Evolutionary conservation across 208 protist genomes (phyloP).

Genomic region (Trypanosoma avium): DNA sequence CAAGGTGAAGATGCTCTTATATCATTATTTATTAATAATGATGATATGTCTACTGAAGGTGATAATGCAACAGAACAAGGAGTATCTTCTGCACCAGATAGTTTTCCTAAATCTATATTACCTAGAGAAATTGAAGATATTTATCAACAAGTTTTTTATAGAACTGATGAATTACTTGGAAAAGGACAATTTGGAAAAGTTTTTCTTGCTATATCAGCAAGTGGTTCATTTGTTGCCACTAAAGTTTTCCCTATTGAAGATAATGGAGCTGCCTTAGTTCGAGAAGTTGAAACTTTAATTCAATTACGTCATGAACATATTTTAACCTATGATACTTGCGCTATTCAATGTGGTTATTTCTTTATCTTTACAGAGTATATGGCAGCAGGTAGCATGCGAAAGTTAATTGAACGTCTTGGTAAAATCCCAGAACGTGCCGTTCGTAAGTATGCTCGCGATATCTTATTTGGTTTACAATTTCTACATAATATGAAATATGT

Average conservation of each 20-base stretch:
- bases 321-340: slow-evolving; percentile 41
- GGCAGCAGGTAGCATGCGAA: slow-evolving; percentile 38
- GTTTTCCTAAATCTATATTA: not conserved
- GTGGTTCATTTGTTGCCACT: slow-evolving; percentile 21
- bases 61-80: not conserved
- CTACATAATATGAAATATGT: slow-evolving; percentile 40
- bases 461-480: slow-evolving; percentile 33
- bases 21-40: slow-evolving; percentile 2
- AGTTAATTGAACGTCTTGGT: slow-evolving; percentile 39
- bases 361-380: slow-evolving; percentile 70
- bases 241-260: slow-evolving; percentile 23
- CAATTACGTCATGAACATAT: slow-evolving; percentile 49
- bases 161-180: slow-evolving; percentile 46
- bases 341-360: slow-evolving; percentile 21
- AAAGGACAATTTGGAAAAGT: slow-evolving; percentile 44
- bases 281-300: slow-evolving; percentile 46
- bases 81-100: not conserved
- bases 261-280: slow-evolving; percentile 15
- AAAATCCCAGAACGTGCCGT: slow-evolving; percentile 25
- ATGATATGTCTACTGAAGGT: not conserved
- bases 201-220: slow-evolving; percentile 20
- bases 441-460: slow-evolving; percentile 27
- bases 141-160: slow-evolving; percentile 45
- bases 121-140: slow-evolving; percentile 32
- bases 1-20: slow-evolving; percentile 12